These are phyloP conservation scores for Diplodia seriata DNA, from an alignment of 2,329 filamentous ascomycete genomes.

Conservation along the genomic window DNA sequence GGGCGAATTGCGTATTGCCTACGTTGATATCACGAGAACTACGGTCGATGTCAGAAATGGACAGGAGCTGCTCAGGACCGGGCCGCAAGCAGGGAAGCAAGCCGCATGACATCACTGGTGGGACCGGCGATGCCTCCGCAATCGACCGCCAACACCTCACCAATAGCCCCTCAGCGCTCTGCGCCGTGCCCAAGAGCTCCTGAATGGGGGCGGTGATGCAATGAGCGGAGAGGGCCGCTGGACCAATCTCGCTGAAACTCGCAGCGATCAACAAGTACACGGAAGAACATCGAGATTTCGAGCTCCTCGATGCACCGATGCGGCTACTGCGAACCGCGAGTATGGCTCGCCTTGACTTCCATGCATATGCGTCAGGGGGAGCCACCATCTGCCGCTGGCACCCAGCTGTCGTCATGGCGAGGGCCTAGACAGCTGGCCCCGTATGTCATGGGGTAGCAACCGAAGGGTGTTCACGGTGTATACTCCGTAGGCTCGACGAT, in stretches of 20 bases:
- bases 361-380: not conserved
- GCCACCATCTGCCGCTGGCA: constrained; percentile 8
- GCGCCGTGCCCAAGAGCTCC: not conserved
- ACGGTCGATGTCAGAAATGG: not conserved
- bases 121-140: constrained; percentile 11
- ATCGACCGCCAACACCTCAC: not conserved
- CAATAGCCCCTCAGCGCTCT: not conserved
- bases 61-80: constrained; percentile 7
- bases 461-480: no score
- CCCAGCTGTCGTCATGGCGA: not conserved
- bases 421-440: no score
- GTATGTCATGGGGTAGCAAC: no score
- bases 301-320: not conserved
- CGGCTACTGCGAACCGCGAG: not conserved
- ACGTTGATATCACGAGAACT: not conserved
- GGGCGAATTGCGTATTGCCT: not conserved
- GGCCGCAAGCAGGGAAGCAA: constrained; percentile 3
- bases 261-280: not conserved
- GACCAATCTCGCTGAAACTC: not conserved
- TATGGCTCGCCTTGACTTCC: not conserved
- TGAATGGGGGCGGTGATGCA: not conserved
- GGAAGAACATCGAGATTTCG: not conserved
- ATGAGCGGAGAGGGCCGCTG: not conserved
- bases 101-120: constrained; percentile 18
- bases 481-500: no score